Evolutionary conservation across 495 filamentous ascomycete genomes (phyloP).

Genomic region (Zalerion maritima): DNA sequence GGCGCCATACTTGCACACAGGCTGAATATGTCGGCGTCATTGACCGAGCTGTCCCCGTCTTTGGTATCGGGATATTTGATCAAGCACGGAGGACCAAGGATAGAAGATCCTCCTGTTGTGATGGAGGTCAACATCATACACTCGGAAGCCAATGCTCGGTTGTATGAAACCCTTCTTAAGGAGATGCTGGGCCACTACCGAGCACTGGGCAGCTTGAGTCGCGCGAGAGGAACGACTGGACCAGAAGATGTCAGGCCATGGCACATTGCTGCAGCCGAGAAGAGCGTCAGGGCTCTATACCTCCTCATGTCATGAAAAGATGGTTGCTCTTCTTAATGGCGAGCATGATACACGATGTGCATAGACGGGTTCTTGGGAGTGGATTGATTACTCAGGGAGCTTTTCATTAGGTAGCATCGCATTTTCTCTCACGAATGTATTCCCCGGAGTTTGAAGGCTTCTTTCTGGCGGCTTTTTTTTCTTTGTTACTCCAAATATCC

Average conservation of each 20-base stretch:
- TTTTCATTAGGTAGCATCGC: no score
- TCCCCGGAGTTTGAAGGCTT: no score
- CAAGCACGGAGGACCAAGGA: constrained; percentile 49
- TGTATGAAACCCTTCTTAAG: constrained; percentile 46
- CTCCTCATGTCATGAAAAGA: constrained; percentile 32
- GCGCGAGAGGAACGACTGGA: constrained; percentile 51
- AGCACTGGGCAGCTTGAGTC: constrained; percentile 58
- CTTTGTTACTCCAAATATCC: no score
- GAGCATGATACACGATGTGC: not conserved
- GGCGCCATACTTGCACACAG: constrained; percentile 56
- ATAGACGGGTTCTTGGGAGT: not conserved
- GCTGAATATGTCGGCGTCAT: constrained; percentile 49
- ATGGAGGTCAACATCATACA: constrained; percentile 56
- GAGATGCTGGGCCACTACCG: constrained; percentile 66
- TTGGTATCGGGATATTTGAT: constrained; percentile 63
- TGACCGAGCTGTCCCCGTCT: constrained; percentile 47
- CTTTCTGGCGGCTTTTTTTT: no score
- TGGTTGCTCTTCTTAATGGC: constrained; percentile 1
- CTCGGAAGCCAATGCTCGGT: constrained; percentile 32
- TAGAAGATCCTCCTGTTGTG: constrained; percentile 45
- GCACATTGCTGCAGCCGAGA: constrained; percentile 72
- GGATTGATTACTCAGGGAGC: no score
- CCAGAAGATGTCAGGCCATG: constrained; percentile 56
- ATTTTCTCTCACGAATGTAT: no score
- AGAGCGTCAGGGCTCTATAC: constrained; percentile 44